Conservation (phyloP, 2,329 filamentous ascomycete species). For the Verticillium nonalfalfae region DNA sequence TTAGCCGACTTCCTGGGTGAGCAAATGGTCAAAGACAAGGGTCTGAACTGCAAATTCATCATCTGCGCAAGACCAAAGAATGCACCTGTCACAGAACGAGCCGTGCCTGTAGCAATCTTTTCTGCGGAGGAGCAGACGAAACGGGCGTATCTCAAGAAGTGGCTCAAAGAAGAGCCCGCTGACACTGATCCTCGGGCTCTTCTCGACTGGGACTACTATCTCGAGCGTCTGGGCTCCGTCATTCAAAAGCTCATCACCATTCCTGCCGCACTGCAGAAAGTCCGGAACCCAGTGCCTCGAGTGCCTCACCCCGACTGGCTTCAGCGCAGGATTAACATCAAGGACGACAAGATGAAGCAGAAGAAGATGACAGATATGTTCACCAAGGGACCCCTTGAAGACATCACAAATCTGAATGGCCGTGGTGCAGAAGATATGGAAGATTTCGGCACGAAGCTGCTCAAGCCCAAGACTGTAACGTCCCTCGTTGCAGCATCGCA, state of each 20-base stretch:
- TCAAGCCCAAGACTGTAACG: slow-evolving; percentile 57
- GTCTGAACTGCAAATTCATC: slow-evolving; percentile 98
- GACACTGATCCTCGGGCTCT: slow-evolving; percentile 87
- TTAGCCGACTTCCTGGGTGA: slow-evolving; percentile 94
- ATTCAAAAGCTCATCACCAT: slow-evolving; percentile 99
- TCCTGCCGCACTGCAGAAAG: slow-evolving; percentile 89
- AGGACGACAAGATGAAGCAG: slow-evolving; percentile 97
- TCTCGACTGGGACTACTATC: slow-evolving; percentile 96
- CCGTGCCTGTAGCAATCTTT: slow-evolving; percentile 93
- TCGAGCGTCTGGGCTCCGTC: slow-evolving; percentile 90
- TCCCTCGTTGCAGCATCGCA: slow-evolving; percentile 50
- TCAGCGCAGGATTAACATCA: slow-evolving; percentile 84
- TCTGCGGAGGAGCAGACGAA: slow-evolving; percentile 87
- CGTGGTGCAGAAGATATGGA: slow-evolving; percentile 63
- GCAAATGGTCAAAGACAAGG: slow-evolving; percentile 99
- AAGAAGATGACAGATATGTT: slow-evolving; percentile 98
- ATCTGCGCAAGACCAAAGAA: slow-evolving; percentile 83
- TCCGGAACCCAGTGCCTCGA: slow-evolving; percentile 88
- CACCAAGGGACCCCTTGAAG: slow-evolving; percentile 62
- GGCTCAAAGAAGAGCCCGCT: slow-evolving; percentile 86
- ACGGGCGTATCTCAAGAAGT: slow-evolving; percentile 84
- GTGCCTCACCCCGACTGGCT: slow-evolving; percentile 96
- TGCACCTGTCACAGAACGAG: slow-evolving; percentile 89
- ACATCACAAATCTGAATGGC: slow-evolving; percentile 61
- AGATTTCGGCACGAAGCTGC: slow-evolving; percentile 66